Evolutionary conservation across 2,329 filamentous ascomycete species (phyloP).

Genomic region (Phyllosticta citrichinensis): DNA sequence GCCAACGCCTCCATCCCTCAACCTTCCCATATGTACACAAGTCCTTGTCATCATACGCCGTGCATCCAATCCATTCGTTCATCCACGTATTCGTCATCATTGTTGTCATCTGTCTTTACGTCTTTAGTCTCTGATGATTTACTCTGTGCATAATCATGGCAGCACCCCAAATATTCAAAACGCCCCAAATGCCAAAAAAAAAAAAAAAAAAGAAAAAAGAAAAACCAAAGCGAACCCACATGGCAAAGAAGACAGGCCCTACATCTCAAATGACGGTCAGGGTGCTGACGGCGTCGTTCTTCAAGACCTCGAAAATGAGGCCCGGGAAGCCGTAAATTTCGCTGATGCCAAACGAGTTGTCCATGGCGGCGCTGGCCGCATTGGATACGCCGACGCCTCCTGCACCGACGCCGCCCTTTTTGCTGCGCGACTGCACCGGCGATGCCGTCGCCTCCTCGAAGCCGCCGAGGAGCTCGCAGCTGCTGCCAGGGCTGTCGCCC

Average conservation of each 20-base stretch:
- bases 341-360: conserved; percentile 55
- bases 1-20: no score
- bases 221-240: not conserved
- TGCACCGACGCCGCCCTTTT: conserved; percentile 22
- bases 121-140: no score
- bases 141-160: no score
- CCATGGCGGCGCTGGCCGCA: conserved; percentile 32
- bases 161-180: not conserved
- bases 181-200: not conserved
- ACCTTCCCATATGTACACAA: no score
- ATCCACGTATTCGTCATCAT: no score
- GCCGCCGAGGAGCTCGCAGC: conserved; percentile 52
- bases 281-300: conserved; percentile 81
- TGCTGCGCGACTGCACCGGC: conserved; percentile 14
- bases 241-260: not conserved
- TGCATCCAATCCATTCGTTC: no score
- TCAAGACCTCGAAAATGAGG: conserved; percentile 88
- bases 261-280: conserved; percentile 68
- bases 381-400: conserved; percentile 14
- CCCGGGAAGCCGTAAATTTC: conserved; percentile 91
- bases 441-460: conserved; percentile 56
- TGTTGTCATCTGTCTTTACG: no score
- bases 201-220: no score
- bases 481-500: conserved; percentile 85
- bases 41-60: no score